Evolutionary conservation across 208 protist species (phyloP).

Genomic region (Trypanosoma lewisi): DNA sequence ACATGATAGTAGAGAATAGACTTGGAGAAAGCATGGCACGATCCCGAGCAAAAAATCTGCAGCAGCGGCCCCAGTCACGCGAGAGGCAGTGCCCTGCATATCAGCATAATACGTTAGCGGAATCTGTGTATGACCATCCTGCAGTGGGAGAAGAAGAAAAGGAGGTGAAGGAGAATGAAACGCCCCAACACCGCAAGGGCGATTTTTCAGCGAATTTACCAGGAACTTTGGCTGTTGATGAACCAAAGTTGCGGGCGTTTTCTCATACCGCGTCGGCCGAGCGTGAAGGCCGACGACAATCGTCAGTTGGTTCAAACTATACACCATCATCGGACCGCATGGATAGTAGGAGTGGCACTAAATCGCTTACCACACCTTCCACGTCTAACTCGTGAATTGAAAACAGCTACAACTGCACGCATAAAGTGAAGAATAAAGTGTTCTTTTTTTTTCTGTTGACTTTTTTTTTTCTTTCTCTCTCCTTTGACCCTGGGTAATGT

Average conservation of each 20-base stretch:
- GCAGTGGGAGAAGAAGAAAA: no score
- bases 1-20: constrained; percentile 7
- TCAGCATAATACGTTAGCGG: not conserved
- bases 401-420: no score
- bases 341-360: constrained; percentile 13
- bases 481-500: no score
- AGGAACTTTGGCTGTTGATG: constrained; percentile 12
- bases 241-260: not conserved
- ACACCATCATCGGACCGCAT: constrained; percentile 6
- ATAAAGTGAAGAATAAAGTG: not conserved
- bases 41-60: not conserved
- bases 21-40: not conserved
- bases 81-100: not conserved
- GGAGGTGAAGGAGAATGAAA: not conserved
- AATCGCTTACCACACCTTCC: constrained; percentile 41
- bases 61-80: not conserved
- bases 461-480: constrained; percentile 22
- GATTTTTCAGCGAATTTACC: constrained; percentile 9
- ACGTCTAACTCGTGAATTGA: constrained; percentile 24
- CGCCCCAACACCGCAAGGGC: not conserved
- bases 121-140: not conserved
- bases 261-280: not conserved
- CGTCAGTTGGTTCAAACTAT: constrained; percentile 7
- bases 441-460: not conserved
- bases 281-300: not conserved